Evolutionary conservation across 2,329 filamentous ascomycete genomes (phyloP).

Genomic region (Parasarocladium wereldwijsianum): DNA sequence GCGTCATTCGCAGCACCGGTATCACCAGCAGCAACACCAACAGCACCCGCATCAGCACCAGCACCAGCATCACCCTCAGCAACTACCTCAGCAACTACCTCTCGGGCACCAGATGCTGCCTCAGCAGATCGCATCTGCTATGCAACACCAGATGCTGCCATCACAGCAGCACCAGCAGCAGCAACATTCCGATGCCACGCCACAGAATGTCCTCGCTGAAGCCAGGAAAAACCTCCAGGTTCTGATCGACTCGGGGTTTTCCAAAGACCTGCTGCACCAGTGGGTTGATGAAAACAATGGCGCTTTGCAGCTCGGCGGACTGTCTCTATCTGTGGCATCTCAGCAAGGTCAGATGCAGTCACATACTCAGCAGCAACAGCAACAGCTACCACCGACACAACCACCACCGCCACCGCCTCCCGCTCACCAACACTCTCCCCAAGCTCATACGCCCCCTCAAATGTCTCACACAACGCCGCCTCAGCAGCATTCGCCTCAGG

Average conservation of each 20-base stretch:
- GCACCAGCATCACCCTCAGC: constrained; percentile 4
- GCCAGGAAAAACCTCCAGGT: constrained; percentile 29
- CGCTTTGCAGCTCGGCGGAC: constrained; percentile 5
- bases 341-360: constrained; percentile 9
- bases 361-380: constrained; percentile 6
- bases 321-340: constrained; percentile 6
- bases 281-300: constrained; percentile 20
- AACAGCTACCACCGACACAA: constrained; percentile 8
- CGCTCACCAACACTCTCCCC: constrained; percentile 6
- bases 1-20: constrained; percentile 13
- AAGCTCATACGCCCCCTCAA: constrained; percentile 5
- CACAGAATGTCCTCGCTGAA: constrained; percentile 28
- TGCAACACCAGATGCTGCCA: constrained; percentile 9
- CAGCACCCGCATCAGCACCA: constrained; percentile 3
- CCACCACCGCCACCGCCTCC: constrained; percentile 10
- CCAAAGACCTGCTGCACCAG: constrained; percentile 26
- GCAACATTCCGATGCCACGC: constrained; percentile 18
- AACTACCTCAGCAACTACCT: constrained; percentile 9
- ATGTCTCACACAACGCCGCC: constrained; percentile 7
- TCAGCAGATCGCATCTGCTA: not conserved
- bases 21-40: constrained; percentile 9
- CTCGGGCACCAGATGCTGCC: constrained; percentile 3
- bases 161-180: constrained; percentile 12
- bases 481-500: constrained; percentile 7
- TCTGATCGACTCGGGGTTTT: constrained; percentile 29